Evolutionary conservation across 352 stramenopile genomes (phyloP).

Genomic region (Lagenidium sp.): DNA sequence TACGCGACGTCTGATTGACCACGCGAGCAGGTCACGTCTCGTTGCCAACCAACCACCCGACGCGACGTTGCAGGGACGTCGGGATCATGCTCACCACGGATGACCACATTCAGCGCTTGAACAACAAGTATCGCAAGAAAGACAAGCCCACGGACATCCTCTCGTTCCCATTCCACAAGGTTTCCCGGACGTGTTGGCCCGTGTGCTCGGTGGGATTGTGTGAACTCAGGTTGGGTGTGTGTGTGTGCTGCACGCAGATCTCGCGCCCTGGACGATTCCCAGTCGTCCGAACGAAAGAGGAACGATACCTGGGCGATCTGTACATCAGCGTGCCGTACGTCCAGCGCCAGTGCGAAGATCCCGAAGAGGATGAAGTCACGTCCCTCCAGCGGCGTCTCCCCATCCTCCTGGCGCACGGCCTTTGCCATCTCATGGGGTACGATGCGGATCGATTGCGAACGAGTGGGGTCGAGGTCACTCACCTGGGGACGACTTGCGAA

Average conservation of each 20-base stretch:
- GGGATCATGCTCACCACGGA: slow-evolving; percentile 77
- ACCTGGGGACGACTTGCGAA: neutral
- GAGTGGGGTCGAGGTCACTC: neutral
- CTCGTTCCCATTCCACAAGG: slow-evolving; percentile 77
- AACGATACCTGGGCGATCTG: slow-evolving; percentile 76
- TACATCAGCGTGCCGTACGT: slow-evolving; percentile 80
- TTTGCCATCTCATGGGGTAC: slow-evolving; percentile 79
- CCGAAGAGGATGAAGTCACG: slow-evolving; percentile 35
- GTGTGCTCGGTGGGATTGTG: too few species aligned
- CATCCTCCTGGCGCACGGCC: slow-evolving; percentile 63
- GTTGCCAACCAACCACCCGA: too few species aligned
- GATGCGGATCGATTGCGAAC: slow-evolving; percentile 4
- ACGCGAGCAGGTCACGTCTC: too few species aligned
- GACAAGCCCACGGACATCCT: slow-evolving; percentile 77
- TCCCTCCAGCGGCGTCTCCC: slow-evolving; percentile 62
- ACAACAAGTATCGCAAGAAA: slow-evolving; percentile 61
- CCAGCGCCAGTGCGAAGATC: slow-evolving; percentile 56
- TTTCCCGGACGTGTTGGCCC: too few species aligned
- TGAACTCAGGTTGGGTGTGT: too few species aligned
- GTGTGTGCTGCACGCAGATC: slow-evolving; percentile 20
- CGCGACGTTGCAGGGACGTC: slow-evolving; percentile 40
- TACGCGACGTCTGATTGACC: slow-evolving; percentile 7
- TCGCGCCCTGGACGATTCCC: slow-evolving; percentile 49
- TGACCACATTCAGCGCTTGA: slow-evolving; percentile 65
- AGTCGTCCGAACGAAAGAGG: slow-evolving; percentile 28